Conservation (phyloP, 2,329 filamentous ascomycete species). For the Capronia americana region DNA sequence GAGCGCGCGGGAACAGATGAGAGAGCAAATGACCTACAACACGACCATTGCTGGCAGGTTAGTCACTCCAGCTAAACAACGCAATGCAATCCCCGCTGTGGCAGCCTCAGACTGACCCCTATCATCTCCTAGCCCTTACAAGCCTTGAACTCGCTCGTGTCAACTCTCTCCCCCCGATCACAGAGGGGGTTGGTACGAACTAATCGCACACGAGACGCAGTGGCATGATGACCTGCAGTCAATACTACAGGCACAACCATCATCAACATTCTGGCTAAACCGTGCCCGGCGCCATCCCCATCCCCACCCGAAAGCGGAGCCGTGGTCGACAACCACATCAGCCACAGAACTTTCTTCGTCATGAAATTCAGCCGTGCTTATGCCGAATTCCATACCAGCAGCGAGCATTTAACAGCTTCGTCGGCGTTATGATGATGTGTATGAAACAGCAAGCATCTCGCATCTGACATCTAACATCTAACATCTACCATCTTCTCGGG, state of each 20-base stretch:
- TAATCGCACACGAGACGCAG: too few species aligned
- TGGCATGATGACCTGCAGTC: not conserved
- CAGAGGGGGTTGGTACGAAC: not conserved
- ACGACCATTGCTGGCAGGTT: not conserved
- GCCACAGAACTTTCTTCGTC: not conserved
- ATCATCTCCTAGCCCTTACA: not conserved
- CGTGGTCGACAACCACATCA: not conserved
- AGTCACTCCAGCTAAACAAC: not conserved
- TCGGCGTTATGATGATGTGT: not conserved
- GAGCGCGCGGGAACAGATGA: conserved; percentile 23
- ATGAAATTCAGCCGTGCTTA: not conserved
- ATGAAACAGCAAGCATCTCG: not conserved
- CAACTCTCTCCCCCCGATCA: not conserved
- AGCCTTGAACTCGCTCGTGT: not conserved
- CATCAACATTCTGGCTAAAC: not conserved
- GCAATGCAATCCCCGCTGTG: not conserved
- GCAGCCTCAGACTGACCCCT: not conserved
- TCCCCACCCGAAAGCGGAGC: not conserved
- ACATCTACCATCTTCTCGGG: too few species aligned
- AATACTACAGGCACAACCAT: not conserved
- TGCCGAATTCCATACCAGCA: not conserved
- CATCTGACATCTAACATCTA: too few species aligned
- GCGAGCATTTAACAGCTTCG: not conserved
- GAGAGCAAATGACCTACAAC: conserved; percentile 6
- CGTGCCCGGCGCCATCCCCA: not conserved